Conservation (phyloP, 2,329 filamentous ascomycete genomes). For the Xylariaceae sp. region DNA sequence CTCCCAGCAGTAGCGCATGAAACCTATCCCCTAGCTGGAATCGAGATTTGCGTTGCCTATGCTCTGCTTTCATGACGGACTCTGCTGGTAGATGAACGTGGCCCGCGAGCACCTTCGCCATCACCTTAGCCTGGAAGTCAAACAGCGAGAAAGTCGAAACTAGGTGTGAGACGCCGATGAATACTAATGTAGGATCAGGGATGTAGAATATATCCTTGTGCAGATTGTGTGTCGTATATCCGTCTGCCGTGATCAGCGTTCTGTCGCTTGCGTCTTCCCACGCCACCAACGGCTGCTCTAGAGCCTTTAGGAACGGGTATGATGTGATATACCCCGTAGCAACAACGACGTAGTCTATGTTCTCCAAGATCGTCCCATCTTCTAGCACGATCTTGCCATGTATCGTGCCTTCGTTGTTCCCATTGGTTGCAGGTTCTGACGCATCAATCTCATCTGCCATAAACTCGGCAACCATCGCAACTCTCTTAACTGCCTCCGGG, state of each 20-base stretch:
- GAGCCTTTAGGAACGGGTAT: constrained; percentile 67
- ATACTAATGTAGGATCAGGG: constrained; percentile 66
- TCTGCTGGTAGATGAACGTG: constrained; percentile 54
- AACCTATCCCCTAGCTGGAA: constrained; percentile 46
- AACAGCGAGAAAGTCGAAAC: constrained; percentile 73
- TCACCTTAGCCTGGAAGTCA: constrained; percentile 70
- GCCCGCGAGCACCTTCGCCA: constrained; percentile 64
- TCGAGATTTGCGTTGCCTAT: constrained; percentile 38
- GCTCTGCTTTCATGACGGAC: constrained; percentile 48
- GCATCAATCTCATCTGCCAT: constrained; percentile 43
- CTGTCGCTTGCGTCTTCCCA: constrained; percentile 57
- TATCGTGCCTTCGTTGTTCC: constrained; percentile 46
- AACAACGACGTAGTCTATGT: constrained; percentile 68
- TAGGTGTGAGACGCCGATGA: constrained; percentile 70
- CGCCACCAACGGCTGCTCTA: constrained; percentile 48
- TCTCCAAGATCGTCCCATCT: constrained; percentile 57
- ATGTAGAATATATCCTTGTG: constrained; percentile 78
- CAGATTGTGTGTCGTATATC: constrained; percentile 69
- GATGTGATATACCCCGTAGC: constrained; percentile 74
- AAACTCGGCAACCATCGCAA: constrained; percentile 59
- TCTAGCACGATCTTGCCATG: constrained; percentile 59
- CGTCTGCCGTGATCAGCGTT: constrained; percentile 67
- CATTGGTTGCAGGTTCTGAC: background rate
- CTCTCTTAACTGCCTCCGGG: constrained; percentile 58
- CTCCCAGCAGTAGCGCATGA: constrained; percentile 46